Evolutionary conservation across 306 rosid genomes (phyloP), one percentile per base, ranked within the genome.

Genomic region (Mimosa pudica): DNA sequence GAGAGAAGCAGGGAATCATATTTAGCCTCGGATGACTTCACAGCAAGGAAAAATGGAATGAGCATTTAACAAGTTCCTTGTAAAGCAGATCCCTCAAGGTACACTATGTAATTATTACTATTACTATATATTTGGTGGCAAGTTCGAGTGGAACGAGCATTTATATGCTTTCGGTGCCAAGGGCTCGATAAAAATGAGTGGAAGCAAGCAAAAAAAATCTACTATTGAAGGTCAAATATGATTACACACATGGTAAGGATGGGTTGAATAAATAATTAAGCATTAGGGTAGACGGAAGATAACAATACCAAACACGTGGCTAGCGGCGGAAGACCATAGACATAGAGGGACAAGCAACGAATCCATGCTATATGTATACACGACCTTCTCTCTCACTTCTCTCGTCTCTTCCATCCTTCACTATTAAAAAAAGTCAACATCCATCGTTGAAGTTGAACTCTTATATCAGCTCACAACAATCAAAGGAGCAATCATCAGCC

Each of bases 1-100:
- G 7, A 17, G 71, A 44, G 71, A 44, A 69, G 74, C 41, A 46
- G 20, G 41, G 41, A 46, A 70, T 70, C 57, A n/a, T n/a, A n/a
- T 6, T 16, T 20, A 18, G 57, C 2, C 20, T n/a, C 8, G 73
- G 73, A 44, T 69, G 74, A 70, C 74, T 46, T 45, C 41, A 46
- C 38, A 5, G n/a, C 57, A 46, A 11, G 18, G 57, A 24, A 24
- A 45, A 24, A 6, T 5, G 57, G 10, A 1, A 44, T 24, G 30
- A 24, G 30, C 30, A 1, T 24, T 24, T 24, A 44, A 51, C 16
- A 33, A 41, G 62, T 10, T 24, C 17, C 0, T 0, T 14, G 72
- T 33, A 44, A 42, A n/a, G 51, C 51, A 17, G 14, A 41, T 8
- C 64, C 35, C 10, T 55, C 62, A 55, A 54, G 6, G 24, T 4